phyloP scores from a whole-genome alignment of 495 filamentous ascomycete species.

The Penicillium paxilli region DNA sequence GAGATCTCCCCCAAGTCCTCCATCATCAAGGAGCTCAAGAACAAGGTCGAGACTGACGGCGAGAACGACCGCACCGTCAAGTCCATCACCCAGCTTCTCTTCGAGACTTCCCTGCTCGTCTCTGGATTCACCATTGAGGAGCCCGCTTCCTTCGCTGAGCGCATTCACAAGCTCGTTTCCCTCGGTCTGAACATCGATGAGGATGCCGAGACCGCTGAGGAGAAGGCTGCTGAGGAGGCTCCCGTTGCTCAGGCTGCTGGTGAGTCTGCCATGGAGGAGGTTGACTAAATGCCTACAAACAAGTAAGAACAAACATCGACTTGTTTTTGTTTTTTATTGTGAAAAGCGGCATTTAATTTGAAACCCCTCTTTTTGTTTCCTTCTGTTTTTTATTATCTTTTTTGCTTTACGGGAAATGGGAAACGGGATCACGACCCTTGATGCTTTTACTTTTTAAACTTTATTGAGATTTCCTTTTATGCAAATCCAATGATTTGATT shows the following conservation, averaged over 20 bases:
- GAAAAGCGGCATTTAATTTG: background rate
- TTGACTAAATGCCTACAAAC: conserved; percentile 55
- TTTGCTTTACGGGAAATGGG: conserved; percentile 31
- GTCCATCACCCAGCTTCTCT: conserved; percentile 95
- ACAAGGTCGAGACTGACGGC: conserved; percentile 95
- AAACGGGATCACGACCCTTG: conserved; percentile 35
- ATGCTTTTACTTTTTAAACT: conserved; percentile 21
- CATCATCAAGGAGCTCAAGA: conserved; percentile 98
- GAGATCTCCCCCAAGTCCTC: conserved; percentile 98
- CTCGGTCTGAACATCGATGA: conserved; percentile 96
- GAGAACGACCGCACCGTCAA: conserved; percentile 98
- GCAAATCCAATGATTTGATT: conserved; percentile 13
- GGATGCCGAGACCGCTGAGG: conserved; percentile 71
- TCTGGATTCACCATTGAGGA: conserved; percentile 99
- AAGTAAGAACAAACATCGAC: too few relatives aligned
- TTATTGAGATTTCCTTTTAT: conserved; percentile 9
- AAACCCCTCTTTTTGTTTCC: background rate
- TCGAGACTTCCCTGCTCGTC: conserved; percentile 96
- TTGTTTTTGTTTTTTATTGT: too few relatives aligned
- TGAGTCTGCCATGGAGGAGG: conserved; percentile 74
- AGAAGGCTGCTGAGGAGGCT: conserved; percentile 61
- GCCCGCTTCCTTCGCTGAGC: conserved; percentile 94
- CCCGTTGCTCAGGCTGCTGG: conserved; percentile 58
- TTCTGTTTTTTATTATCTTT: conserved; percentile 24
- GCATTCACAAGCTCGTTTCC: conserved; percentile 97